phyloP scores from a whole-genome alignment of 2,329 filamentous ascomycete species.

The Macrophomina pseudophaseolina region DNA sequence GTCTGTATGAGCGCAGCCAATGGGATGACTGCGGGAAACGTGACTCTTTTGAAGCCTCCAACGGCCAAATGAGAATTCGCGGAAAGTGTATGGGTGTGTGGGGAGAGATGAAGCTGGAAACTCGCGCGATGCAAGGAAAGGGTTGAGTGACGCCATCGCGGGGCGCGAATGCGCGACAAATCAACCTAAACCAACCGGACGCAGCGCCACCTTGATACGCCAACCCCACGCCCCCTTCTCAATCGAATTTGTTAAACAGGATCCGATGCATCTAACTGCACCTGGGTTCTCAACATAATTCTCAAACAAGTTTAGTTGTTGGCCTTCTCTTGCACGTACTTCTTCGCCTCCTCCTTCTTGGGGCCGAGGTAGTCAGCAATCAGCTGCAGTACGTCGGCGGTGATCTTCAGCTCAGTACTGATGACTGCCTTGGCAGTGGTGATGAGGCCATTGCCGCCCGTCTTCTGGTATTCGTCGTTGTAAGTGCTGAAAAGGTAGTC shows the following conservation, averaged over 20 bases:
- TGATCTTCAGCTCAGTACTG: slow-evolving; percentile 47
- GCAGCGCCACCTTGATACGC: slow-evolving; percentile 1
- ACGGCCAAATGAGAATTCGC: not conserved
- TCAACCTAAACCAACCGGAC: slow-evolving; percentile 11
- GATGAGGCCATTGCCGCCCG: slow-evolving; percentile 41
- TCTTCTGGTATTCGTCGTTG: slow-evolving; percentile 48
- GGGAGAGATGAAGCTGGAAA: not conserved
- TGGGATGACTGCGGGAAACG: slow-evolving; percentile 1
- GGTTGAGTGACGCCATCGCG: slow-evolving; percentile 20
- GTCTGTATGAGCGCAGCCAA: slow-evolving; percentile 1
- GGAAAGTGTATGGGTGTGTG: not conserved
- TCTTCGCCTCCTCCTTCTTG: slow-evolving; percentile 39
- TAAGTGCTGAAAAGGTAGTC: slow-evolving; percentile 45
- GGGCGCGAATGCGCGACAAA: not conserved
- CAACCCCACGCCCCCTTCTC: not conserved
- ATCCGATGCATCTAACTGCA: not conserved
- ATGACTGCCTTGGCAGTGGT: slow-evolving; percentile 44
- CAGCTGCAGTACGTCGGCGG: slow-evolving; percentile 40
- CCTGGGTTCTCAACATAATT: slow-evolving; percentile 3
- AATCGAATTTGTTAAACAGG: not conserved
- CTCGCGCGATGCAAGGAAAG: slow-evolving; percentile 14
- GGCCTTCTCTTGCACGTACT: slow-evolving; percentile 42
- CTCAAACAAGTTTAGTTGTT: slow-evolving; percentile 23
- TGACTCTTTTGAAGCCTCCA: not conserved
- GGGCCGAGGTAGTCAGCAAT: slow-evolving; percentile 40